These are phyloP conservation scores for Ustilago shanxiensis DNA, from an alignment of 1,284 basidiomycete genomes.

Conservation along the genomic window DNA sequence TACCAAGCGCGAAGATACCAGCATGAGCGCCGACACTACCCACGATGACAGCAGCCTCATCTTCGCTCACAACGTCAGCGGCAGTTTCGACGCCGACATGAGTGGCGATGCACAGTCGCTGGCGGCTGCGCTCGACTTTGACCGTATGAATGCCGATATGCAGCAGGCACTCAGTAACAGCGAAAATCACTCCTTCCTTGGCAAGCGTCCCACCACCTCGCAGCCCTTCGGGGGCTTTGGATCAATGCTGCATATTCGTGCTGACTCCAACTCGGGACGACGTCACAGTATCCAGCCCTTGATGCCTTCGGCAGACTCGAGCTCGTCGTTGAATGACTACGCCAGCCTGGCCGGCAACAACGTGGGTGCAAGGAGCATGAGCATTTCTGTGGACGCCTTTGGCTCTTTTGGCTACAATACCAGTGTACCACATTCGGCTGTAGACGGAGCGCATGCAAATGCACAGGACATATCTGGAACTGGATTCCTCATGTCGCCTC, in stretches of 20 bases:
- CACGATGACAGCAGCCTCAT: conserved; percentile 22
- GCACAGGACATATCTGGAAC: conserved; percentile 30
- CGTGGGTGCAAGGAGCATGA: conserved; percentile 37
- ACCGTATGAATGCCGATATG: conserved; percentile 38
- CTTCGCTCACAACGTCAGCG: conserved; percentile 33
- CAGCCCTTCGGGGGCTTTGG: conserved; percentile 12
- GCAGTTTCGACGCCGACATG: conserved; percentile 25
- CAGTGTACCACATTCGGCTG: conserved; percentile 16
- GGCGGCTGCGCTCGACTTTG: conserved; percentile 48
- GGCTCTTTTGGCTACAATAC: conserved; percentile 24
- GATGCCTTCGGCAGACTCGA: conserved; percentile 43
- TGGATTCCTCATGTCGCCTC: conserved; percentile 64
- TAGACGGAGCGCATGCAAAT: conserved; percentile 10
- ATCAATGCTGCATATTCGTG: conserved; percentile 37
- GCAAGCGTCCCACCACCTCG: conserved; percentile 40
- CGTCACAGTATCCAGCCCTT: conserved; percentile 62
- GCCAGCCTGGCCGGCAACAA: conserved; percentile 20
- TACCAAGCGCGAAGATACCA: conserved; percentile 27
- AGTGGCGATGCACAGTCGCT: conserved; percentile 42
- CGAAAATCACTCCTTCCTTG: conserved; percentile 21
- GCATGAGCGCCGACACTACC: conserved; percentile 5
- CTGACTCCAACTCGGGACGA: conserved; percentile 44
- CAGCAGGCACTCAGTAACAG: conserved; percentile 18
- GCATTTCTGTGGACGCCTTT: conserved; percentile 40
- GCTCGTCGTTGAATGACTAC: conserved; percentile 36